These are phyloP conservation scores for Acer saccharum DNA, from an alignment of 345 rosid species.

Conservation along the genomic window DNA sequence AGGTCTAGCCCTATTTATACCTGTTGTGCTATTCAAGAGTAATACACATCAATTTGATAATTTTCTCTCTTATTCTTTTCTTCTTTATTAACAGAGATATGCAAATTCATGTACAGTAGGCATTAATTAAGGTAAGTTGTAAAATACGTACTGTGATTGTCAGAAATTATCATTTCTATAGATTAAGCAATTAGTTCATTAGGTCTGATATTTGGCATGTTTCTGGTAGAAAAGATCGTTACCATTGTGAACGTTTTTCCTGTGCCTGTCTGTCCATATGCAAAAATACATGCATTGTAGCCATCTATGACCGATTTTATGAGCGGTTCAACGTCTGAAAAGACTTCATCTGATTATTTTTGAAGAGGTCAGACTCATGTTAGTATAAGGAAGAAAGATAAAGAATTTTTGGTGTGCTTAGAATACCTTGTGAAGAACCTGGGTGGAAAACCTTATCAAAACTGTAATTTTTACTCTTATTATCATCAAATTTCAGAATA, in stretches of 20 bases:
- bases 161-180: neutral
- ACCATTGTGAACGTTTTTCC: slow-evolving; percentile 91
- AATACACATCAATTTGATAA: too few species aligned
- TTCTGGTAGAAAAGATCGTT: slow-evolving; percentile 16
- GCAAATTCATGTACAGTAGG: neutral
- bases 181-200: neutral
- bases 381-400: neutral
- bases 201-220: neutral
- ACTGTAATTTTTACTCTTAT: slow-evolving; percentile 52
- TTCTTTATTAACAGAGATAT: neutral
- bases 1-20: too few species aligned
- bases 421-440: slow-evolving; percentile 66
- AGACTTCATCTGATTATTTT: slow-evolving; percentile 63
- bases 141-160: neutral
- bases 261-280: slow-evolving; percentile 85
- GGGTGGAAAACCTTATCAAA: slow-evolving; percentile 71
- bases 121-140: neutral
- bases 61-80: too few species aligned
- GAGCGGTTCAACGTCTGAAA: slow-evolving; percentile 78
- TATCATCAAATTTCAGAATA: slow-evolving; percentile 40
- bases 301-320: slow-evolving; percentile 80
- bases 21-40: too few species aligned
- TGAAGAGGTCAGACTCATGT: slow-evolving; percentile 19
- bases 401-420: neutral
- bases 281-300: slow-evolving; percentile 82